A percentile compares a stretch with the other conserved stretches of the same genome.
phyloP scores from a whole-genome alignment of 306 rosid genomes.

The Fragaria iinumae region DNA sequence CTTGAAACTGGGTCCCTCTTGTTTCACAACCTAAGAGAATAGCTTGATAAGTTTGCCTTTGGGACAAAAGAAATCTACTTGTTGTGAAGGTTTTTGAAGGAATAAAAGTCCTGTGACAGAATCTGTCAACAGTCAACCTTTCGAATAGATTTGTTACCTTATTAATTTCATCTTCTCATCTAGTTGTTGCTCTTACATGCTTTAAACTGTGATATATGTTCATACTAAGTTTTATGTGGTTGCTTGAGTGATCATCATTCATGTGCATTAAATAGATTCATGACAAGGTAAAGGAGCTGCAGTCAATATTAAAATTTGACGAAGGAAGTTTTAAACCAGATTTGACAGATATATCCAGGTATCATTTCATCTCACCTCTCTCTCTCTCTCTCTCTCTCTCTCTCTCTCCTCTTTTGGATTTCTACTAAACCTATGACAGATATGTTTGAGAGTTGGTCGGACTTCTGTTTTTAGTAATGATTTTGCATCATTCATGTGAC shows the following conservation, averaged over 20 bases:
- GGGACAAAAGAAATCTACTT: conserved; percentile 1
- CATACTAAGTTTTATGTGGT: conserved; percentile 3
- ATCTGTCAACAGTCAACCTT: background rate
- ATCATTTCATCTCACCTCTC: conserved; percentile 25
- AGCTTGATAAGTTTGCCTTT: background rate
- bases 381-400: conserved; percentile 3
- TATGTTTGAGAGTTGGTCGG: conserved; percentile 3
- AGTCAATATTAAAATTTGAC: conserved; percentile 43
- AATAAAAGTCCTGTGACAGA: background rate
- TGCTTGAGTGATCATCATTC: conserved; percentile 26
- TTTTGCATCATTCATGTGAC: conserved; percentile 38
- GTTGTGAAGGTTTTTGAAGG: background rate
- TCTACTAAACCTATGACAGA: background rate
- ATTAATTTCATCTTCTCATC: background rate
- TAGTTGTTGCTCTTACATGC: conserved; percentile 14
- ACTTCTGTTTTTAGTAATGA: conserved; percentile 1
- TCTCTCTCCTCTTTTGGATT: background rate
- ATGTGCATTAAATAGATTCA: conserved; percentile 52
- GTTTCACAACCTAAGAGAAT: background rate
- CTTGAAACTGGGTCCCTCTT: background rate
- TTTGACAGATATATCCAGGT: conserved; percentile 54
- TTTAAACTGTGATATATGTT: conserved; percentile 3
- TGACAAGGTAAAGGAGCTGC: conserved; percentile 60
- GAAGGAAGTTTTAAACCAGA: conserved; percentile 48
- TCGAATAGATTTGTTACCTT: background rate